Conservation (phyloP, 176 grass and related monocot species). For the Tillandsia fasciculata region DNA sequence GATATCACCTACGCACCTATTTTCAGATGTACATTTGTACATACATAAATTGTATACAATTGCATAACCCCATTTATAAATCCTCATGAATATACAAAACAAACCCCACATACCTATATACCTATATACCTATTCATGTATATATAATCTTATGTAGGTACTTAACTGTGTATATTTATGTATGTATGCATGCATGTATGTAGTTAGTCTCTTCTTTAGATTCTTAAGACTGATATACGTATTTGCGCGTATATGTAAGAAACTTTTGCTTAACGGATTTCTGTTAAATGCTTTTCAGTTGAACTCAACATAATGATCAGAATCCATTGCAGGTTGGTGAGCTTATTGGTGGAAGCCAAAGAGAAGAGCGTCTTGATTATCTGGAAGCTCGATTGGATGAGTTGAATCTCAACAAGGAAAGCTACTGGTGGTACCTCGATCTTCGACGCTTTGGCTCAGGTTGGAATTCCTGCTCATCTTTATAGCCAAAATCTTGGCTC, state of each 20-base stretch:
- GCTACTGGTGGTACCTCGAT: constrained; percentile 98
- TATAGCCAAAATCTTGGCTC: neutral
- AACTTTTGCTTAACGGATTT: neutral
- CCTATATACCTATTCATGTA: too few species aligned
- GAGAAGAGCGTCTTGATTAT: constrained; percentile 90
- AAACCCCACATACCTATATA: too few species aligned
- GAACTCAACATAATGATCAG: neutral
- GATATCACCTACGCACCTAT: too few species aligned
- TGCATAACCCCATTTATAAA: too few species aligned
- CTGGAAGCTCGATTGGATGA: constrained; percentile 78
- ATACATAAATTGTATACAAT: too few species aligned
- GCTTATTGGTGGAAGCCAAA: constrained; percentile 98
- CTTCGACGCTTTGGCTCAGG: constrained; percentile 86
- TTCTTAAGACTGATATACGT: neutral
- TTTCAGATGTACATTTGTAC: too few species aligned
- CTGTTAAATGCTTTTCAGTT: neutral
- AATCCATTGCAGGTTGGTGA: constrained; percentile 67
- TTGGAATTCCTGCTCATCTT: constrained; percentile 16
- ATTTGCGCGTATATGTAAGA: neutral
- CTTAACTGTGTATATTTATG: too few species aligned
- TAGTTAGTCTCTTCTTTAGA: neutral
- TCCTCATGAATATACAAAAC: too few species aligned
- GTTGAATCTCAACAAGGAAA: constrained; percentile 82
- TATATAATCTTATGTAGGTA: too few species aligned
- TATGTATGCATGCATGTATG: neutral